Percentiles rank a stretch among this genome's conserved stretches.
Evolutionary conservation across 345 rosid genomes (phyloP).

Genomic region (Nephelium lappaceum): DNA sequence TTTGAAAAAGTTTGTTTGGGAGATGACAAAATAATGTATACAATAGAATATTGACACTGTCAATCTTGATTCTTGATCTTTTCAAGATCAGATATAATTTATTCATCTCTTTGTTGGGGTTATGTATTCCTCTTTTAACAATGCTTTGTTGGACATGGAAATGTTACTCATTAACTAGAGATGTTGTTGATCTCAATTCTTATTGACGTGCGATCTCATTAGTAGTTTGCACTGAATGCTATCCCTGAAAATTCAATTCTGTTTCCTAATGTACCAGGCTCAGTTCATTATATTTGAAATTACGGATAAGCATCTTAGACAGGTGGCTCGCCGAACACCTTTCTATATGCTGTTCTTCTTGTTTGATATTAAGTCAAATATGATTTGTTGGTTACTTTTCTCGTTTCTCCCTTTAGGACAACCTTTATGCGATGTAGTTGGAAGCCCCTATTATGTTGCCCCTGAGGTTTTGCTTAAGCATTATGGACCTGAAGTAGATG

Average conservation of each 20-base stretch:
- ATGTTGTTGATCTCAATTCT: not conserved
- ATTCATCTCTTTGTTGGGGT: not conserved
- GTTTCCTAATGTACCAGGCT: not conserved
- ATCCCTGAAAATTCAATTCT: not conserved
- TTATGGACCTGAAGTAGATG: constrained; percentile 92
- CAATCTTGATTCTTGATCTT: not conserved
- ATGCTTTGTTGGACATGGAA: not conserved
- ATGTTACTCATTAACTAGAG: not conserved
- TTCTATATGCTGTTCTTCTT: constrained; percentile 8
- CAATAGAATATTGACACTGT: not conserved
- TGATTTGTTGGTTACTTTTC: constrained; percentile 11
- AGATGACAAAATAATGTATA: not conserved
- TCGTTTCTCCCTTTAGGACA: constrained; percentile 56
- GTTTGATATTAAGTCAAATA: not conserved
- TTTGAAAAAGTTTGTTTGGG: not conserved
- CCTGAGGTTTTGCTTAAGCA: constrained; percentile 88
- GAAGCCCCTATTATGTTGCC: constrained; percentile 98
- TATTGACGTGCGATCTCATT: not conserved
- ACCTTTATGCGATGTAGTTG: constrained; percentile 81
- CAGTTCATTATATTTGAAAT: not conserved
- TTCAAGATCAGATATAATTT: not conserved
- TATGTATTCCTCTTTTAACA: not conserved
- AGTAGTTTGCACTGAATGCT: not conserved
- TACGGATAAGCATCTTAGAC: constrained; percentile 3
- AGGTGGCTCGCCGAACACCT: not conserved